These are phyloP conservation scores for Pisolithus albus DNA, from an alignment of 768 basidiomycete species.

Conservation along the genomic window DNA sequence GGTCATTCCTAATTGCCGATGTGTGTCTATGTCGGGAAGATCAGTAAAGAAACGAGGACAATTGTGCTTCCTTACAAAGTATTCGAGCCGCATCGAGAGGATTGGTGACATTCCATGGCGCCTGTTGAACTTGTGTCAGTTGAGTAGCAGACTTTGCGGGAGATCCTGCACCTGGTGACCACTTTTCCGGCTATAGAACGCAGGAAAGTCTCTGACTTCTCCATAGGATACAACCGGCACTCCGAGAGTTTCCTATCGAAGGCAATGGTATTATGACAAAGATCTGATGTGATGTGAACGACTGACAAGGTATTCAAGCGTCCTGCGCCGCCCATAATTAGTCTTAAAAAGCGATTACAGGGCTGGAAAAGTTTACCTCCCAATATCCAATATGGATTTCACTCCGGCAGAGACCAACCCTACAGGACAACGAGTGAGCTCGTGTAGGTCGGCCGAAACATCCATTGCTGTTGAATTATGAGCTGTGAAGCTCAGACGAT, in stretches of 20 bases:
- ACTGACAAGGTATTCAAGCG: conserved; percentile 70
- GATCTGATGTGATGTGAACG: neutral
- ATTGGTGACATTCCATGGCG: conserved; percentile 68
- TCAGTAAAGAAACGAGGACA: conserved; percentile 1
- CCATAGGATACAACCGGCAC: conserved; percentile 85
- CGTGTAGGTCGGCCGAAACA: conserved; percentile 88
- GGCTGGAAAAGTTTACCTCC: conserved; percentile 38
- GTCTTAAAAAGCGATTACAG: neutral
- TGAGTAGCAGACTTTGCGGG: neutral
- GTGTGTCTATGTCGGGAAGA: conserved; percentile 44
- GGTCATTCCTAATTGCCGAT: conserved; percentile 61
- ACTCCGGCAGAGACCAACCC: conserved; percentile 90
- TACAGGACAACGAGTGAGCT: conserved; percentile 84
- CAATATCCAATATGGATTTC: conserved; percentile 93
- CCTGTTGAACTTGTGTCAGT: conserved; percentile 36
- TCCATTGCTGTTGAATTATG: conserved; percentile 69
- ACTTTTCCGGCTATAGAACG: conserved; percentile 83
- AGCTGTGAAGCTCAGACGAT: neutral
- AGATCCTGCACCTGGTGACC: conserved; percentile 58
- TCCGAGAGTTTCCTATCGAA: conserved; percentile 80
- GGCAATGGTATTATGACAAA: neutral
- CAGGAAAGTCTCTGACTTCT: conserved; percentile 77
- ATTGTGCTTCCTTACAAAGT: conserved; percentile 48
- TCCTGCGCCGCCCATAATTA: conserved; percentile 36
- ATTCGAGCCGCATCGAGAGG: conserved; percentile 65